A percentile compares a stretch with the other conserved stretches of the same genome.
phyloP scores from a whole-genome alignment of 352 stramenopile species.

The Phytophthora idaei region DNA sequence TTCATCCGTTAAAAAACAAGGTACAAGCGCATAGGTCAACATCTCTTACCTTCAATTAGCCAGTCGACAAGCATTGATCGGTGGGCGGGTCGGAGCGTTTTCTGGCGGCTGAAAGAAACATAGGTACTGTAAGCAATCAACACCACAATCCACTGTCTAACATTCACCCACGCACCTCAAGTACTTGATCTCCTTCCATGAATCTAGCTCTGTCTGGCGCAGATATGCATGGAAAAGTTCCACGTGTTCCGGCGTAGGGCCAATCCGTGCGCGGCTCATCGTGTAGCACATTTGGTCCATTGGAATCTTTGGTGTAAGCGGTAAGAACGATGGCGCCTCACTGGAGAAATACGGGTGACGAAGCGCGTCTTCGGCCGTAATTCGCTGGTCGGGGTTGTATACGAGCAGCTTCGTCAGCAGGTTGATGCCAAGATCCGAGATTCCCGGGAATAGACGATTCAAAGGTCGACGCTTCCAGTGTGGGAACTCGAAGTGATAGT shows the following conservation, averaged over 20 bases:
- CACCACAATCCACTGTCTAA: neutral
- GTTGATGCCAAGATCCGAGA: conserved; percentile 74
- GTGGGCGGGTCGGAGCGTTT: conserved; percentile 81
- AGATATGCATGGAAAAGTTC: conserved; percentile 82
- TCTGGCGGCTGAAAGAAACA: conserved; percentile 60
- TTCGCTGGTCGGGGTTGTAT: conserved; percentile 85
- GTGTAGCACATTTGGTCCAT: conserved; percentile 84
- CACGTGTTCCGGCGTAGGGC: conserved; percentile 72
- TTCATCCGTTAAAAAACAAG: neutral
- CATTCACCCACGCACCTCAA: conserved; percentile 52
- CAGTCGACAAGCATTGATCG: conserved; percentile 93
- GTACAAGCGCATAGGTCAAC: neutral
- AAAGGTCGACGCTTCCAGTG: conserved; percentile 78
- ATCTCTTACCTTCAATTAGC: conserved; percentile 86
- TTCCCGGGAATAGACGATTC: conserved; percentile 71
- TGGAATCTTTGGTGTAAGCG: conserved; percentile 67
- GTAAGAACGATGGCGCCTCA: conserved; percentile 43
- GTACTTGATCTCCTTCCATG: conserved; percentile 90
- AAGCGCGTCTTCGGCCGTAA: conserved; percentile 81
- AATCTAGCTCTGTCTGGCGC: conserved; percentile 75
- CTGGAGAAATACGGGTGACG: conserved; percentile 83
- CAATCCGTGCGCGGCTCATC: conserved; percentile 51
- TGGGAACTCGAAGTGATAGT: conserved; percentile 94
- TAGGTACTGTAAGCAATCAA: conserved; percentile 10
- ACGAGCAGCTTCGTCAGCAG: conserved; percentile 77